Base-by-base conservation (phyloP, 164 flowering plant species). In the Nelumbo lutea region DNA sequence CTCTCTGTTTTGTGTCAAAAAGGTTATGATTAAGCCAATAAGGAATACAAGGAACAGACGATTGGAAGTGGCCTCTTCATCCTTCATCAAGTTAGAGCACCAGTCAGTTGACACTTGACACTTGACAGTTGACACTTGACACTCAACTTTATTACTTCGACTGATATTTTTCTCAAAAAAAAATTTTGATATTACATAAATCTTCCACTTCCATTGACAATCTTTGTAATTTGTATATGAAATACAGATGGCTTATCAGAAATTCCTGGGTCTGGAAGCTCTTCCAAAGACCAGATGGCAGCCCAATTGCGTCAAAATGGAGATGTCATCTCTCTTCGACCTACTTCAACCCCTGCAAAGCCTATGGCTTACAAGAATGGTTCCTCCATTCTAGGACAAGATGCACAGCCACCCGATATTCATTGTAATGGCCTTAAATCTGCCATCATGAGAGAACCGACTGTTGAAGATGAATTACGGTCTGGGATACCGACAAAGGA, bases 181-280 rank as follows among this genome's bases (percentile, higher is more conserved):
- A 27, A 27, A 6, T 1, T 55, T 53, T 15, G 58, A 2, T 14
- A 14, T 4, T 59, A 43, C 4, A 42, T 44, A 15, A 43, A 50
- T 59, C 43, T 52, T 50, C 65, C 42, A 61, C 66, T 66, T 56
- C 62, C 39, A 61, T 52, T 45, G 57, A 66, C 51, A 40, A 47
- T 62, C 48, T 15, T 10, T 39, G 43, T 53, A 47, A 45, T 58
- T 53, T 44, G 40, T 57, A 52, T 44, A 51, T 51, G 42, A 14
- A 85, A 73, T 40, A 58, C 85, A 68, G 96, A 83, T 74, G 79
- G 78, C 48, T 47, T 65, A 65, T 67, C 85, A 63, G 87, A 83
- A 0, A 43, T 82, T 69, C 65, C 85, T 62, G 68, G 79, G 60
- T 71, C 83, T 8, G 78, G 70, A 53, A 58, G 64, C 63, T 73